Base-by-base conservation (phyloP, 140 eudicot species). In the Oenanthe javanica region DNA sequence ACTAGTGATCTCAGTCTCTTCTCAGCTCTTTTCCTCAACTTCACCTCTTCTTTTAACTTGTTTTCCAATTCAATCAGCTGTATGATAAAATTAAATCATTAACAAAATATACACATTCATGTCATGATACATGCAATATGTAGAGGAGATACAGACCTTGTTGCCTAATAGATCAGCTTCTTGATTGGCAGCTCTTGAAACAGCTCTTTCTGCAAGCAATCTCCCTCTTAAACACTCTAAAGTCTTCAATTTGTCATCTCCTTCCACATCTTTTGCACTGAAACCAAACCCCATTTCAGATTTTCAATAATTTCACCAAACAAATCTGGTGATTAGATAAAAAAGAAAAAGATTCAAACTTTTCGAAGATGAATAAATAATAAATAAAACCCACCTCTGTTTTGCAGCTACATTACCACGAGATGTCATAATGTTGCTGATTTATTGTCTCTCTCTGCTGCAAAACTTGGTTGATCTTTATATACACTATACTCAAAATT, bases 171-270 rank as follows among this genome's bases (percentile, higher is more conserved):
- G 84, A 31, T 90, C 88, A 50, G 92, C 93, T 54, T 86, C 88
- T 31, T 90, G 78, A 75, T 90, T 91, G 4, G 97, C 97, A 88
- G 82, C 91, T 72, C 85, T 94, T 2, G 98, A 92, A 89, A 96
- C 90, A 40, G 81, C 89, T 89, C 97, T 94, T 82, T 94, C 98
- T 40, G 98, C 98, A 79, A 88, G 91, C 84, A 94, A 79, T 87
- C 98, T 91, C 69, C 98, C 96, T 86, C 98, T 92, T 76, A 94
- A 84, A 72, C 97, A 94, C 79, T 91, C 97, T 48, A 91, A 76
- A 31, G 90, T 90, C 71, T 91, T 87, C 78, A 86, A 80, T 71
- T 85, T 83, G 77, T 88, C 96, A 54, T 87, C 90, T 80, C 51
- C 88, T 85, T 90, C 91, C 91, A 90, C 86, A 73, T 83, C 86